Evolutionary conservation across 306 rosid species (phyloP), one percentile per base, ranked within the genome.

Genomic region (Corylus avellana): DNA sequence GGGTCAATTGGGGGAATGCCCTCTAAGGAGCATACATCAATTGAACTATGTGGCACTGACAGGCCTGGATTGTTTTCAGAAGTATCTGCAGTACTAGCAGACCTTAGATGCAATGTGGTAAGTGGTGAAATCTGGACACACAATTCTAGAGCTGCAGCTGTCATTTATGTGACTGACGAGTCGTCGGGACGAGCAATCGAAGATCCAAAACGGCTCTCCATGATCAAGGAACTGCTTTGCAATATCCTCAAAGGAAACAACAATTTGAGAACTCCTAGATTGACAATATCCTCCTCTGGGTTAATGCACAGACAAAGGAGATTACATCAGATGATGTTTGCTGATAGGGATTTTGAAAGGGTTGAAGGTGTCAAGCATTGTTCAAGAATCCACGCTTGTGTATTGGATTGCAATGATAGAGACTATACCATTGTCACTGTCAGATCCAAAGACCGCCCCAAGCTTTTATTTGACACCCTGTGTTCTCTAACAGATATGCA

Each of bases 71-170:
- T 95, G 77, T 87, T 95, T 70, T 95, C 99, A 25, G 99, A 93
- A 89, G 85, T 95, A 51, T 93, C 91, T 85, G 99, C 99, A 0
- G 97, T 95, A 83, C 99, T 95, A 3, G 70, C 96, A 18, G 94
- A 93, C 84, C 98, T 95, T 76, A 89, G 76, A 77, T 95, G 98
- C 66, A 95, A 89, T 77, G 96, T 95, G 59, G 97, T 89, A 68
- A 95, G 81, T 55, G 96, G 97, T 13, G 99, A 91, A 86, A 86
- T 95, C 74, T 95, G 99, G 99, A 93, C 99, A n/a, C 98, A 93
- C 79, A 95, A 93, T 75, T 78, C 86, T 17, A 84, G 98, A 73
- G 97, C 98, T 76, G 99, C 98, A 12, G 99, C 98, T 59, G 93
- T 95, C 44, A 92, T 90, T 72, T 92, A 93, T 39, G 97, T 95